Conservation (phyloP, 2,329 filamentous ascomycete genomes). For the Fusarium fujikuroi region DNA sequence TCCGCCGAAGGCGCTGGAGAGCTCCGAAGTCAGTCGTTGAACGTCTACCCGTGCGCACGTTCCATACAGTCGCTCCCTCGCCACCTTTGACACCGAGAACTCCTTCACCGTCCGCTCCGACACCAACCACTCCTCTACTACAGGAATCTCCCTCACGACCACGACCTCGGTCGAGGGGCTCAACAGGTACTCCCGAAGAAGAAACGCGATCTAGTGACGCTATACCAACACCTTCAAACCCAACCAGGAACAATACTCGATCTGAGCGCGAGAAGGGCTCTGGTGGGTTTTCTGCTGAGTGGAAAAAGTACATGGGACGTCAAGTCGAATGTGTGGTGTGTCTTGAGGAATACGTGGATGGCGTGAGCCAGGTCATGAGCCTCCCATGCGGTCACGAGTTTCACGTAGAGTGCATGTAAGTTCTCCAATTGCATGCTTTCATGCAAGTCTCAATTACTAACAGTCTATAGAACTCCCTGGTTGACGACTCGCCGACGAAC, state of each 20-base stretch:
- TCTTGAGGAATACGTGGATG: slow-evolving; percentile 94
- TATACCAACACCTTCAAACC: slow-evolving; percentile 51
- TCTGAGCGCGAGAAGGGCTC: slow-evolving; percentile 61
- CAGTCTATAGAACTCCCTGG: slow-evolving; percentile 82
- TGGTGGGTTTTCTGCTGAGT: slow-evolving; percentile 59
- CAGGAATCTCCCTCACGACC: slow-evolving; percentile 65
- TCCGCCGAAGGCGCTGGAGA: slow-evolving; percentile 89
- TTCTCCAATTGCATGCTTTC: slow-evolving; percentile 44
- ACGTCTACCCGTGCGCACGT: slow-evolving; percentile 92
- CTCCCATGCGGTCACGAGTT: slow-evolving; percentile 98
- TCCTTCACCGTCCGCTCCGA: slow-evolving; percentile 72
- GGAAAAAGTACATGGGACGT: slow-evolving; percentile 74
- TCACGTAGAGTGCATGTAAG: slow-evolving; percentile 98
- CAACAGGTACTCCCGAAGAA: slow-evolving; percentile 67
- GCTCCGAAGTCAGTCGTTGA: slow-evolving; percentile 98
- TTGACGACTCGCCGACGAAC: slow-evolving; percentile 93
- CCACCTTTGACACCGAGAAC: slow-evolving; percentile 65
- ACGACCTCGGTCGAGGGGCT: slow-evolving; percentile 72
- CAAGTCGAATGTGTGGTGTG: slow-evolving; percentile 95
- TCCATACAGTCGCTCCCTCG: slow-evolving; percentile 81
- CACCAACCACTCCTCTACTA: slow-evolving; percentile 83
- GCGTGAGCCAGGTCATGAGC: slow-evolving; percentile 95
- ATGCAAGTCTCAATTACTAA: neutral
- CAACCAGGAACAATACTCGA: slow-evolving; percentile 47
- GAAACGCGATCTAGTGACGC: slow-evolving; percentile 58